Conservation (phyloP, 2,329 filamentous ascomycete species). For the Rosellinia necatrix region DNA sequence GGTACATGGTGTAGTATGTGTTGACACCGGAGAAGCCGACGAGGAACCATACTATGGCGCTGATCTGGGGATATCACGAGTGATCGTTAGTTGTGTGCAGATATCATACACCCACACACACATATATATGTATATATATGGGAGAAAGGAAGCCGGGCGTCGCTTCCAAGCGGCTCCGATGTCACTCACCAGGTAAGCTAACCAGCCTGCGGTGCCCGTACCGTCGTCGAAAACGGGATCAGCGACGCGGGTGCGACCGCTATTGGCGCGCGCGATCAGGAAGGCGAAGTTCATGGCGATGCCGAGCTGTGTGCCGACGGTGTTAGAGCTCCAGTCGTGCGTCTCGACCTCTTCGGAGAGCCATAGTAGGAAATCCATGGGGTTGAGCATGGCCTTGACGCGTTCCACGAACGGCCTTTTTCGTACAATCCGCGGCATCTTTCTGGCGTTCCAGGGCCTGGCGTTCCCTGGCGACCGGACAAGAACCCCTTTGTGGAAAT, state of each 20-base stretch:
- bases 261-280: slow-evolving; percentile 81
- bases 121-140: too few species aligned
- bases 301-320: slow-evolving; percentile 76
- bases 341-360: slow-evolving; percentile 91
- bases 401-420: slow-evolving; percentile 79
- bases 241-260: slow-evolving; percentile 55
- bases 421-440: slow-evolving; percentile 79
- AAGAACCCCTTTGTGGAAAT: not conserved
- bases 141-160: too few species aligned
- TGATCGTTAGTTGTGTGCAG: slow-evolving; percentile 2
- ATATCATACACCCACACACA: too few species aligned
- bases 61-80: slow-evolving; percentile 54
- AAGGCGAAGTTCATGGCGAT: slow-evolving; percentile 78
- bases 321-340: slow-evolving; percentile 84
- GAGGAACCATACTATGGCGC: slow-evolving; percentile 73
- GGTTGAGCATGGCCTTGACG: slow-evolving; percentile 79
- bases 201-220: slow-evolving; percentile 63
- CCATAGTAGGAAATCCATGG: slow-evolving; percentile 88
- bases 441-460: slow-evolving; percentile 35
- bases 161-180: not conserved
- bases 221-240: slow-evolving; percentile 88
- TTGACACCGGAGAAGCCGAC: slow-evolving; percentile 72
- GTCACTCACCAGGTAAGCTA: slow-evolving; percentile 59
- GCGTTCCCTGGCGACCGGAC: slow-evolving; percentile 6
- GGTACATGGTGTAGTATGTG: slow-evolving; percentile 78